Base-by-base conservation (phyloP, 148 eudicot species). In the Amaranthus palmeri region DNA sequence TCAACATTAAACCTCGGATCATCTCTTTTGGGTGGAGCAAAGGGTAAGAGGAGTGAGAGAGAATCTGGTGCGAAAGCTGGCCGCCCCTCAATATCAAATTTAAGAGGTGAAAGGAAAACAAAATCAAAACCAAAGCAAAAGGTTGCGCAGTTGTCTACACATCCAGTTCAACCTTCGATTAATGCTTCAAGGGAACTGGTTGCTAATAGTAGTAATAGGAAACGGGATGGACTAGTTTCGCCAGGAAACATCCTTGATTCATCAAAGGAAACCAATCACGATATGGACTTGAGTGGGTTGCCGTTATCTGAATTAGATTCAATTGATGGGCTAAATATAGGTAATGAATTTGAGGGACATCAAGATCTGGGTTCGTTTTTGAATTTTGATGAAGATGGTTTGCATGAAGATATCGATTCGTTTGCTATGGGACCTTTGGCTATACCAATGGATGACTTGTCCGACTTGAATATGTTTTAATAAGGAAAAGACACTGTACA, bases 391-490 rank as follows among this genome's bases (percentile, higher is more conserved):
- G 92, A 84, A 60, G 88, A 87, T 73, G 84, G 81, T 17, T 74
- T 85, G 63, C 92, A 82, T 25, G 36, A 25, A 78, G 92, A 87
- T 47, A 81, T 83, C 76, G 86, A 85, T 71, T 74, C 84, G 1
- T 25, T 25, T 25, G 36, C 36, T 25, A 79, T 73, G 56, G 91
- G 93, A 48, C 92, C 88, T 68, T 25, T 25, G 36, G 90, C 81
- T 61, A 90, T 90, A 71, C 93, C 93, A 11, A 90, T 93, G 98
- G 98, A 93, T 76, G 98, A 93, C 72, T 85, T 93, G 60, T 77
- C 97, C 0, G 90, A 83, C 61, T 72, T 92, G 76, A 82, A 82
- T 74, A 86, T 93, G 92, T 84, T 87, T 79, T 83, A 86, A 70
- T 78, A 65, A 76, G 72, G 68, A 71, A 44, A 68, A 48, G 71